Base-by-base conservation (phyloP, 192 early-diverging fungal genomes). In the Helicostylum pulchrum region DNA sequence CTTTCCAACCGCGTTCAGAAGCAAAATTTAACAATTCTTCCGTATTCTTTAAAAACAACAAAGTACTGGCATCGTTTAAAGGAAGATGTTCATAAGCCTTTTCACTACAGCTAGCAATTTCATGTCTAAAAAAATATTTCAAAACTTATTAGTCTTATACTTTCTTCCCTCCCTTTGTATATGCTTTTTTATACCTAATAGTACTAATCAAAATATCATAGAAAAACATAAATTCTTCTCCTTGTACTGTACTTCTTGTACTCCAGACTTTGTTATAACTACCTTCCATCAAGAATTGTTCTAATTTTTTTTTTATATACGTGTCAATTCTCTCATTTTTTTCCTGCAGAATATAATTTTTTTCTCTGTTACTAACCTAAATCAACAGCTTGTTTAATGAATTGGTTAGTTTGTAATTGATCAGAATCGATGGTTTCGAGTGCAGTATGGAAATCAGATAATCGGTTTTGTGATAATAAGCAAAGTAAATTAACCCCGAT, bases 371-470 rank as follows among this genome's bases (percentile, higher is more conserved):
- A 30, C 20, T 59, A 65, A 74, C 72, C 72, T 58, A 99, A 80
- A 75, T 92, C 85, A 51, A 99, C 80, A 2, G 96, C 92, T 68
- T 96, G 93, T 60, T 90, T 88, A 71, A 99, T 94, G 61, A 87
- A 93, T 34, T 86, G 71, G 75, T 94, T 96, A 63, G 71, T 78
- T 46, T 85, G 80, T 14, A 96, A 74, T 72, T 92, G 89, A 31
- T 89, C 83, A 15, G 88, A 83, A 52, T 93, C 92, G 62, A 99
- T 92, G 60, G 82, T 82, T 62, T 99, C 97, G 34, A 99, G 81
- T 66, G 94, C 88, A n/a, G 94, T 94, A 77, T 99, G 97, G 76
- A 99, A 99, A 68, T 99, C 97, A n/a, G 95, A 89, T 64, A 99
- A 88, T 23, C 91, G 81, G 83, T 94, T 94, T 75, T 99, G 94